Base-by-base conservation (phyloP, 1,284 basidiomycete species). In the Apiotrichum veenhuisii region DNA sequence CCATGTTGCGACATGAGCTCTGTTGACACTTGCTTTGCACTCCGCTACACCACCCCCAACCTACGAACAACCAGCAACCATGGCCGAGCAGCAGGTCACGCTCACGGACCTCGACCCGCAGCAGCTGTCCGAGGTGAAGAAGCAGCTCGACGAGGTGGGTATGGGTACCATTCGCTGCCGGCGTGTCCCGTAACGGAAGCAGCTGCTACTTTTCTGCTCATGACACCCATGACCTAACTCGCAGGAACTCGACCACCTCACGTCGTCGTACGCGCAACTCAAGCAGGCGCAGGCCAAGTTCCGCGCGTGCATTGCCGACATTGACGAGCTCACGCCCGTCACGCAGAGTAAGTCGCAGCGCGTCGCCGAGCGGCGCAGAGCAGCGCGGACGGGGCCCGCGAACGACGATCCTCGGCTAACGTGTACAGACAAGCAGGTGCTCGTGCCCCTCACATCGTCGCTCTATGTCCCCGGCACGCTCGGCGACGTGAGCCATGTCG, bases 401-500 rank as follows among this genome's bases (percentile, higher is more conserved):
- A 30, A 8, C 43, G 44, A 34, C 27, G 41, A 26, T 49, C 34
- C 30, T 41, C 37, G 11, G 44, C 18, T 36, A 14, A 34, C 27
- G n/a, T 30, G 18, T n/a, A 9, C 63, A 94, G 93, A 84, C 66
- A 93, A 91, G 80, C 85, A 87, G 18, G 85, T 94, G 59, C 82
- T 98, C 22, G 89, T 98, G 2, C 95, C 95, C 3, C 79, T 98
- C 49, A 97, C 93, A 12, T 91, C 89, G 73, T 96, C 92, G 1
- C 82, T 98, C 4, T 98, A 98, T 73, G 89, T 98, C 17, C 92
- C 94, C 1, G 95, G 94, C 30, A 92, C 87, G 77, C 81, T 98
- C 36, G 82, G 81, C 26, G 88, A 97, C 71, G 76, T 84, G 2
- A 87, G 92, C 49, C 84, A 91, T 64, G 93, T 98, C 48, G 87